Conservation (phyloP, 2,329 filamentous ascomycete genomes). For the Ophiostoma novo-ulmi region DNA sequence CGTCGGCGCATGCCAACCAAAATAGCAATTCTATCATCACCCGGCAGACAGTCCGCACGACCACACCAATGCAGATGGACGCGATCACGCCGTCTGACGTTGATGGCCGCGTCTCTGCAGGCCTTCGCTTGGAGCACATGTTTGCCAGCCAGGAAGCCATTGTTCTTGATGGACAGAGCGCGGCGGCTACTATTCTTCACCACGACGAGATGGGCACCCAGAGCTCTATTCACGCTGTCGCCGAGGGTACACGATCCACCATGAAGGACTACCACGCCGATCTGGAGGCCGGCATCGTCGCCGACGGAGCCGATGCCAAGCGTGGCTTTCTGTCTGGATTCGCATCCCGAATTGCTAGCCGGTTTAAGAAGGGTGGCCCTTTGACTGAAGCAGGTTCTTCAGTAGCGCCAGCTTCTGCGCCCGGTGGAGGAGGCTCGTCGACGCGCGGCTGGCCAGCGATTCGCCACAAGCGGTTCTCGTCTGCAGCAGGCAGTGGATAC, state of each 20-base stretch:
- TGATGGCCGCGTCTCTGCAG: slow-evolving; percentile 2
- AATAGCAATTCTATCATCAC: slow-evolving; percentile 16
- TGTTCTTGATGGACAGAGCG: slow-evolving; percentile 17
- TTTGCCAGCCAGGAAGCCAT: slow-evolving; percentile 25
- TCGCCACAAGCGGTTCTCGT: slow-evolving; percentile 15
- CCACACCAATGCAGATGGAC: slow-evolving; percentile 18
- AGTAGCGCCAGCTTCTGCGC: not conserved
- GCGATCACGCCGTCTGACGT: not conserved
- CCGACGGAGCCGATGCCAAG: not conserved
- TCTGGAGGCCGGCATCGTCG: not conserved
- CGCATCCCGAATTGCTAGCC: slow-evolving; percentile 16
- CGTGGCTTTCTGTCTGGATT: slow-evolving; percentile 20
- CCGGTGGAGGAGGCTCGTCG: not conserved
- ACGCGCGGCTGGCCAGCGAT: not conserved
- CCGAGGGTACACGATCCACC: slow-evolving; percentile 19
- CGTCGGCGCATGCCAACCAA: slow-evolving; percentile 8
- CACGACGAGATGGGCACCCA: not conserved
- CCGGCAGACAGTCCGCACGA: slow-evolving; percentile 19
- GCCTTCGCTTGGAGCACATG: not conserved
- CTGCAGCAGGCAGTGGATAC: slow-evolving; percentile 10
- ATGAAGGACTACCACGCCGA: not conserved
- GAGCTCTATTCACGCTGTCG: slow-evolving; percentile 10
- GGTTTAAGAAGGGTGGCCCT: slow-evolving; percentile 17
- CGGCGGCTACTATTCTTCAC: not conserved
- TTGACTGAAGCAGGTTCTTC: not conserved